These are phyloP conservation scores for Sphagnurus paluster DNA, from an alignment of 1,284 basidiomycete species.

Conservation along the genomic window DNA sequence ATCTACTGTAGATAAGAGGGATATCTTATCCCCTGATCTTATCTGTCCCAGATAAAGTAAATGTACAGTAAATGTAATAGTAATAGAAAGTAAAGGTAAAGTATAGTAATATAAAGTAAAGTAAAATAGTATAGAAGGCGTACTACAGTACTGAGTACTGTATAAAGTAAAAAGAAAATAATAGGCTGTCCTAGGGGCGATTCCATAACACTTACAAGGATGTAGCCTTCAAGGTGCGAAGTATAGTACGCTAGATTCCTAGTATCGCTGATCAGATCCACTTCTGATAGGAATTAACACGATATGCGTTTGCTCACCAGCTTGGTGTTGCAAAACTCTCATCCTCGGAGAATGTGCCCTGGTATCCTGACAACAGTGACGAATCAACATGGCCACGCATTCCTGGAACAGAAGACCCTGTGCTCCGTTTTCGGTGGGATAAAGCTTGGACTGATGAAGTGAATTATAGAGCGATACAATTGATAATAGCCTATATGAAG, in stretches of 20 bases:
- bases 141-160: too few species aligned
- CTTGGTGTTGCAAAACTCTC: background rate
- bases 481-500: constrained; percentile 6
- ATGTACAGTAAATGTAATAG: too few species aligned
- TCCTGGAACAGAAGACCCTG: background rate
- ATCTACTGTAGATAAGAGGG: too few species aligned
- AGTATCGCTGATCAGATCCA: background rate
- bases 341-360: constrained; percentile 2
- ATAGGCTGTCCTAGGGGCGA: too few species aligned
- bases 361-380: constrained; percentile 2
- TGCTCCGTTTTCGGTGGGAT: constrained; percentile 6
- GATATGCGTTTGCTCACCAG: constrained; percentile 1
- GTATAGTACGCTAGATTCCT: background rate
- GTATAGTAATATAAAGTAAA: too few species aligned
- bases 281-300: constrained; percentile 6
- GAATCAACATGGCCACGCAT: constrained; percentile 6
- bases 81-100: too few species aligned
- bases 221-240: background rate
- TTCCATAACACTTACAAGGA: too few species aligned
- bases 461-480: constrained; percentile 1
- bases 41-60: too few species aligned
- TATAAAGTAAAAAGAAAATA: too few species aligned
- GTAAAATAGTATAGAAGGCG: too few species aligned
- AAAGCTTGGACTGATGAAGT: background rate
- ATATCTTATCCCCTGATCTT: too few species aligned